These are phyloP conservation scores for Monosporascus sp. DNA, from an alignment of 2,329 filamentous ascomycete genomes.

Conservation along the genomic window DNA sequence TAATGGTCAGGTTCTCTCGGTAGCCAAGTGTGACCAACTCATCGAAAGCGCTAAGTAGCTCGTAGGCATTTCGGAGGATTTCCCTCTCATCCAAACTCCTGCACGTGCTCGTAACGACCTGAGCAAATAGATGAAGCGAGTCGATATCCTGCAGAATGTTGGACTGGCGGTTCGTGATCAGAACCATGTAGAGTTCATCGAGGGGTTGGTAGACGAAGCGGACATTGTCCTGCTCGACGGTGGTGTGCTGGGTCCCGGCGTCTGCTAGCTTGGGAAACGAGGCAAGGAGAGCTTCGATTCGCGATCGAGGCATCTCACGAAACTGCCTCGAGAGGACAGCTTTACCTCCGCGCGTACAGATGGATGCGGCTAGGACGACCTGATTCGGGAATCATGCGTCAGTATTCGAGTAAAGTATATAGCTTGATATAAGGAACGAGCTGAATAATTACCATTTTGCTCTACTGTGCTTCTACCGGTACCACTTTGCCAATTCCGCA, in stretches of 20 bases:
- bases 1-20: conserved; percentile 89
- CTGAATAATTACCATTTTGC: background rate
- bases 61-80: conserved; percentile 90
- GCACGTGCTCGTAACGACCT: conserved; percentile 95
- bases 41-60: conserved; percentile 93
- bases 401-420: background rate
- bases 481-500: background rate
- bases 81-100: conserved; percentile 93
- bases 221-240: conserved; percentile 97
- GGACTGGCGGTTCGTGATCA: conserved; percentile 98
- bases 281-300: conserved; percentile 92
- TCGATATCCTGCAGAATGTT: conserved; percentile 99
- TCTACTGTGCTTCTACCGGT: background rate
- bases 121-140: conserved; percentile 93
- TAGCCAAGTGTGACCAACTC: conserved; percentile 95
- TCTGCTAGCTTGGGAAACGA: conserved; percentile 97
- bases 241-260: conserved; percentile 94
- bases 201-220: conserved; percentile 98
- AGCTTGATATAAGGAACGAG: background rate
- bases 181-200: conserved; percentile 98
- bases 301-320: conserved; percentile 92
- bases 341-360: conserved; percentile 97
- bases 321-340: conserved; percentile 97
- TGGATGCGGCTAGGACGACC: conserved; percentile 98
- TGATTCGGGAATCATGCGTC: conserved; percentile 33